Evolutionary conservation across 768 basidiomycete species (phyloP).

Genomic region (Tephrocybe rancida): DNA sequence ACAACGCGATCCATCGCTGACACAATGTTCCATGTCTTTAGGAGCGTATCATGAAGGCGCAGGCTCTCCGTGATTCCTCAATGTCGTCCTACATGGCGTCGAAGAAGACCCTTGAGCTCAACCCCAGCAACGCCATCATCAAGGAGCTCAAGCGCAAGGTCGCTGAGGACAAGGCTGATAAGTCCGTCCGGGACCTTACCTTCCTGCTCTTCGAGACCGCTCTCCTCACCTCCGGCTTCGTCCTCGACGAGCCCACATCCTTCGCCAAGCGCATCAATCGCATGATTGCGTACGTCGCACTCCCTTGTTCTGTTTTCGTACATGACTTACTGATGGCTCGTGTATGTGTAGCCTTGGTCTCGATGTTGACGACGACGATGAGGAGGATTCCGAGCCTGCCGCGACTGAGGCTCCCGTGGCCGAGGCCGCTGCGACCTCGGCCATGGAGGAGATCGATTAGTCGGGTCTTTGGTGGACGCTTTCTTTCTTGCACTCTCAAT

Average conservation of each 20-base stretch:
- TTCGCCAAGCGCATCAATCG: slow-evolving; percentile 97
- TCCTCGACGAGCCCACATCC: slow-evolving; percentile 91
- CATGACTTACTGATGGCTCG: slow-evolving; percentile 9
- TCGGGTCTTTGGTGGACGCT: slow-evolving; percentile 21
- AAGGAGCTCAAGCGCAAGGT: slow-evolving; percentile 97
- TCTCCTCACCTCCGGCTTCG: slow-evolving; percentile 93
- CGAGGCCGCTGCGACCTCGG: slow-evolving; percentile 70
- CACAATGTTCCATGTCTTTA: slow-evolving; percentile 23
- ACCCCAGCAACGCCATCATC: slow-evolving; percentile 89
- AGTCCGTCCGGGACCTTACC: slow-evolving; percentile 96
- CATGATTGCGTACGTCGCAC: slow-evolving; percentile 79
- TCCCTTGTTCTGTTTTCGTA: slow-evolving; percentile 1
- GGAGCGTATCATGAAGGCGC: slow-evolving; percentile 99
- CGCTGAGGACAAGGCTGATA: slow-evolving; percentile 96
- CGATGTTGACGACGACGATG: slow-evolving; percentile 73
- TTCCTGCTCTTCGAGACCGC: slow-evolving; percentile 97
- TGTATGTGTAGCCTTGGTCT: slow-evolving; percentile 63
- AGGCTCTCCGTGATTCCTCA: slow-evolving; percentile 93
- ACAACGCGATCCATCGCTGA: neutral
- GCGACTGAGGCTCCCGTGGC: slow-evolving; percentile 53
- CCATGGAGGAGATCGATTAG: slow-evolving; percentile 98
- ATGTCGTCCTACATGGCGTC: slow-evolving; percentile 99
- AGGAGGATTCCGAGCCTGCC: slow-evolving; percentile 44
- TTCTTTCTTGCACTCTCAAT: slow-evolving; percentile 24
- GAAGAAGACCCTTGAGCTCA: slow-evolving; percentile 97